Evolutionary conservation across 768 basidiomycete genomes (phyloP).

Genomic region (Collybia sp.): DNA sequence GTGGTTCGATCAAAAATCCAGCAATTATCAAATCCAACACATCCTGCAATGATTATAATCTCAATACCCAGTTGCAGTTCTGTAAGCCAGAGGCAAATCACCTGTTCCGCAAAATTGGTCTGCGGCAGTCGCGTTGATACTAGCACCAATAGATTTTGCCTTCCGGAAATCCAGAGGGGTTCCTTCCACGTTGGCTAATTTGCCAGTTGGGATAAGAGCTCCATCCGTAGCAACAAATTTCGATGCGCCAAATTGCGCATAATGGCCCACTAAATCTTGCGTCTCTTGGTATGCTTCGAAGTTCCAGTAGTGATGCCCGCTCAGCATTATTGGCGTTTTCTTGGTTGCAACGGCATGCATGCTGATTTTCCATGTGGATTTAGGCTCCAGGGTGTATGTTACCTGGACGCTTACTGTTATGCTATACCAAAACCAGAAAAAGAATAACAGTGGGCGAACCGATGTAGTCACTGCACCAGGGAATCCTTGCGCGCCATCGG

Average conservation of each 20-base stretch:
- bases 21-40: constrained; percentile 42
- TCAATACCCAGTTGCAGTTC: no score
- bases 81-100: constrained; percentile 6
- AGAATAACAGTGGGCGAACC: constrained; percentile 12
- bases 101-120: constrained; percentile 35
- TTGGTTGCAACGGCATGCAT: constrained; percentile 31
- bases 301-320: constrained; percentile 41
- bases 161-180: constrained; percentile 39
- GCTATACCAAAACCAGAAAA: background rate
- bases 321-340: constrained; percentile 40
- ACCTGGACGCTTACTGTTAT: constrained; percentile 9
- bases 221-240: constrained; percentile 35
- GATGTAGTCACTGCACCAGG: constrained; percentile 35
- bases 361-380: constrained; percentile 31
- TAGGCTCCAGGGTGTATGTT: constrained; percentile 28
- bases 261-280: constrained; percentile 31
- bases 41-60: constrained; percentile 20
- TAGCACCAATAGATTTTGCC: constrained; percentile 32
- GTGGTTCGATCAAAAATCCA: constrained; percentile 36
- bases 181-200: constrained; percentile 26
- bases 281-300: constrained; percentile 38
- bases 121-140: constrained; percentile 29
- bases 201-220: constrained; percentile 34
- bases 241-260: constrained; percentile 31
- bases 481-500: constrained; percentile 40